Conservation (phyloP, 768 basidiomycete species). For the Lenzites betulinus region DNA sequence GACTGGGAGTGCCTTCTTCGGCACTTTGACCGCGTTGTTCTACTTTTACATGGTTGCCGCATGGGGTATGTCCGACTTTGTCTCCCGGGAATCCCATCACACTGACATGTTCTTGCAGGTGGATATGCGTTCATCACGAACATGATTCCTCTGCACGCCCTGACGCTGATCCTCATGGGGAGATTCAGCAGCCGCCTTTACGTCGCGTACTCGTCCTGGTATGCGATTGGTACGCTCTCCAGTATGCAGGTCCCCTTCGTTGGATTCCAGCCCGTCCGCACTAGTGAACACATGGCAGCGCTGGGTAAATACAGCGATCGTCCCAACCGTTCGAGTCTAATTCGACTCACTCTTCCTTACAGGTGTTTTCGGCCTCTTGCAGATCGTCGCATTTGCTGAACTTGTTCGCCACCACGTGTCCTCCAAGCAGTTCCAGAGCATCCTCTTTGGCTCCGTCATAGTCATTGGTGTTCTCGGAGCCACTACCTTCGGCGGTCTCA, state of each 20-base stretch:
- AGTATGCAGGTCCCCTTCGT: conserved; percentile 99
- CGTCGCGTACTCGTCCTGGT: conserved; percentile 96
- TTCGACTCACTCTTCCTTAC: not conserved
- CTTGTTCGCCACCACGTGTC: conserved; percentile 88
- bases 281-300: conserved; percentile 98
- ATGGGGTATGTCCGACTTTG: conserved; percentile 64
- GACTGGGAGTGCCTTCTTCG: conserved; percentile 89
- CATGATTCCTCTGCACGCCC: conserved; percentile 97
- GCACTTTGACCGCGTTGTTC: conserved; percentile 88
- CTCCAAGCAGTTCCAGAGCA: conserved; percentile 86
- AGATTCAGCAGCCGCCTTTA: conserved; percentile 91
- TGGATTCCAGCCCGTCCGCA: conserved; percentile 96
- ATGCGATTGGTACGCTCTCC: conserved; percentile 93
- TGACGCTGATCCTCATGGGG: conserved; percentile 96
- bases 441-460: conserved; percentile 72
- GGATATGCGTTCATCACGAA: conserved; percentile 99
- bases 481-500: conserved; percentile 73
- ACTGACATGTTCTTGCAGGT: conserved; percentile 49
- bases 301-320: conserved; percentile 57
- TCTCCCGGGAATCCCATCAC: not conserved
- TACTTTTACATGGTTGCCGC: conserved; percentile 99
- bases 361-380: conserved; percentile 95
- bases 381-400: conserved; percentile 92
- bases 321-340: conserved; percentile 1
- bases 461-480: conserved; percentile 71